A percentile compares a stretch with the other conserved stretches of the same genome.
Evolutionary conservation across 2,329 filamentous ascomycete species (phyloP).

Genomic region (Dactylellina haptotyla): DNA sequence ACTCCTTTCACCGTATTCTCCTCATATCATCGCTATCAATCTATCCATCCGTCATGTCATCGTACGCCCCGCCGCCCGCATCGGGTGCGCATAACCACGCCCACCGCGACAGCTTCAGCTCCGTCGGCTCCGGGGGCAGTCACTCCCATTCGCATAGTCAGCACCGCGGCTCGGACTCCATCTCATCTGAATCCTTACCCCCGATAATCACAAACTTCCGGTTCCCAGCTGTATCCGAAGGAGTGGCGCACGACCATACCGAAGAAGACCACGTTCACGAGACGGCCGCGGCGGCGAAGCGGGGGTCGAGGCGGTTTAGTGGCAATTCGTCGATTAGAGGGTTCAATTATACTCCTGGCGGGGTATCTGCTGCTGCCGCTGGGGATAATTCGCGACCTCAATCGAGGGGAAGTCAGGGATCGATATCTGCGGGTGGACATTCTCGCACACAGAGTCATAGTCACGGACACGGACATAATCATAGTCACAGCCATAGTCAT

Average conservation of each 20-base stretch:
- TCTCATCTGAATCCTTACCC: constrained; percentile 7
- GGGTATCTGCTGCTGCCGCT: constrained; percentile 34
- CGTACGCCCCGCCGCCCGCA: constrained; percentile 32
- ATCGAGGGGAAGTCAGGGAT: constrained; percentile 44
- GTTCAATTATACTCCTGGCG: constrained; percentile 28
- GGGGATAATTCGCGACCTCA: constrained; percentile 20
- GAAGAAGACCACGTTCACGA: constrained; percentile 49
- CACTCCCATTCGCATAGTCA: constrained; percentile 17
- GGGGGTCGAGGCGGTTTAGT: constrained; percentile 39
- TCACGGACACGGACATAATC: constrained; percentile 15
- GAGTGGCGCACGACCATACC: constrained; percentile 47
- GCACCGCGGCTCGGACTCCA: constrained; percentile 7
- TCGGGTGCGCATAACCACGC: constrained; percentile 21
- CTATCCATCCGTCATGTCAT: constrained; percentile 25
- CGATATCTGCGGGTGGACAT: constrained; percentile 20
- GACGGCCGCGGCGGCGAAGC: constrained; percentile 11
- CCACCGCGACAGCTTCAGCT: constrained; percentile 24
- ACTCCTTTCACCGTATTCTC: background rate
- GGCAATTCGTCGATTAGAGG: constrained; percentile 16
- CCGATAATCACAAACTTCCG: constrained; percentile 53
- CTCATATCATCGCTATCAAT: background rate
- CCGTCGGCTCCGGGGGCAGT: constrained; percentile 16
- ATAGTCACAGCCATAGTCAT: constrained; percentile 24
- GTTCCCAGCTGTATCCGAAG: constrained; percentile 42
- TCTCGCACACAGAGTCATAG: constrained; percentile 19